Evolutionary conservation across 2,329 filamentous ascomycete genomes (phyloP), one percentile per base, ranked within the genome.

Genomic region (Pseudogymnoascus sp.): DNA sequence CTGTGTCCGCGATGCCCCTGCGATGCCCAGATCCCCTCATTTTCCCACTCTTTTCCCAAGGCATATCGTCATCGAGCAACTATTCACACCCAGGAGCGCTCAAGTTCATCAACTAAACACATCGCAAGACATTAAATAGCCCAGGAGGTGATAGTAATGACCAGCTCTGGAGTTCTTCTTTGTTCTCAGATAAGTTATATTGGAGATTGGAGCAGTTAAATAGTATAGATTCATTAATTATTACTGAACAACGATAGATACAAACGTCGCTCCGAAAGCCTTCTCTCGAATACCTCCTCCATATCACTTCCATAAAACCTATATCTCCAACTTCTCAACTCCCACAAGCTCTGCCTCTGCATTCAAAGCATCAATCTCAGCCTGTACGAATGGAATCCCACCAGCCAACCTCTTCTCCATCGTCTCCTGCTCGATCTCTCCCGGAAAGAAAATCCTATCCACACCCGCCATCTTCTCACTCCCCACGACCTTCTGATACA

Each of bases 381-480:
- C 81, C 66, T 80, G 77, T 6, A 82, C 81, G 65, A 86, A 78
- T 0, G 85, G 84, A 62, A 88, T 88, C 0, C 85, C 85, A 0
- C 72, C 79, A 72, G 76, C 77, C 62, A 79, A 76, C 56, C 83
- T 80, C 69, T 81, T 77, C 37, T 77, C 75, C 68, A 85, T 79
- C 4, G 76, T 76, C 56, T 83, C 62, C 70, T 85, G 82, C 72
- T 88, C 86, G 60, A 84, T 79, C 73, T 89, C 86, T 0, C 84
- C 84, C 0, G 84, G 83, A 60, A 85, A 86, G 66, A 84, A 86
- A 12, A 86, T 83, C 28, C 82, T 76, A 0, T 85, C 83, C 0
- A 85, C 81, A 0, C 82, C 83, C 1, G 76, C 77, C 59, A 81
- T 82, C 72, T 78, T 84, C 1, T 85, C 81, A 0, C 78, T 80